Base-by-base conservation (phyloP, 179 eudicot genomes). In the Beta corolliflora region DNA sequence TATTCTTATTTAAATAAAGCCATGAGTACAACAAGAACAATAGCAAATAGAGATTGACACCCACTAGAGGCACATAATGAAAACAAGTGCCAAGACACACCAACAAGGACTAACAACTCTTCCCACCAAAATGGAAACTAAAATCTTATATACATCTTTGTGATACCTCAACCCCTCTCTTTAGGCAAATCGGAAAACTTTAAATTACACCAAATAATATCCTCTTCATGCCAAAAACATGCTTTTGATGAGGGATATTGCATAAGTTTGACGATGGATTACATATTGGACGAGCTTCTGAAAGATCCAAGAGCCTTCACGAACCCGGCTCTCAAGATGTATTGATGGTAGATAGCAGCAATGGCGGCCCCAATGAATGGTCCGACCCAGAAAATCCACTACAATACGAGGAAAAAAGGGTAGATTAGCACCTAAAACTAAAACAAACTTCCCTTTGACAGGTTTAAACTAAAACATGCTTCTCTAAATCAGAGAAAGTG, bases 311-410 rank as follows among this genome's bases (percentile, higher is more conserved):
- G 83, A 60, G 87, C 91, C 79, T 88, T 90, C 16, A 81, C 88
- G 1, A 87, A 83, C 19, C 87, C 89, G 10, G 91, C 91, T 65
- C 92, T 79, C 36, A 90, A 78, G 53, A 90, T 77, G 71, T 67
- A 90, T 54, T 88, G 91, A 83, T 90, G 91, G 84, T 90, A 90
- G 52, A 90, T 71, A 9, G 92, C 92, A 5, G 92, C 92, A 18
- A 90, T 85, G 29, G 92, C 91, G 6, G 92, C 92, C 9, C 92
- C 92, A 7, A 88, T 82, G 80, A 88, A 84, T 59, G 92, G 92
- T 25, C 92, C 92, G 7, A 87, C 91, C 92, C 92, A 90, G 85
- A 90, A 90, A 3, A 90, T 84, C 92, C 92, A 90, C 92, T 90
- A 79, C 81, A 84, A 54, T 60, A 9, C 64, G 18, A 66, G 12